phyloP scores from a whole-genome alignment of 2,329 filamentous ascomycete species.

The Colletotrichum caudatum region DNA sequence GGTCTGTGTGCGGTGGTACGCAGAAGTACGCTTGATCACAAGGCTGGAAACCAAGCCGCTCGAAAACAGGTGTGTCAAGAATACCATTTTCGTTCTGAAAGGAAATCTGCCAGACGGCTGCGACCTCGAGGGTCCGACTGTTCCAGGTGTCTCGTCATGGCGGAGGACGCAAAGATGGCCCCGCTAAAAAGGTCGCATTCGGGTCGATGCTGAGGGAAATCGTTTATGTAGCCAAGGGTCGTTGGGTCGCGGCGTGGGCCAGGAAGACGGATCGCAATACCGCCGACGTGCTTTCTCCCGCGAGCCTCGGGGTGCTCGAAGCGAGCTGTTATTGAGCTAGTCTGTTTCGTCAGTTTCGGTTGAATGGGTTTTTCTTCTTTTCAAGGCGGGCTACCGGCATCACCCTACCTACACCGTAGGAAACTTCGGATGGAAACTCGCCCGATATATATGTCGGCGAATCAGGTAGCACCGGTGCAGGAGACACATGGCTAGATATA shows the following conservation, averaged over 20 bases:
- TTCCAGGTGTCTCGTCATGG: constrained; percentile 18
- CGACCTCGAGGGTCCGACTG: neutral
- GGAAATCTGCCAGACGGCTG: constrained; percentile 9
- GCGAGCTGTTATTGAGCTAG: constrained; percentile 19
- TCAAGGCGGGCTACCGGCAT: constrained; percentile 21
- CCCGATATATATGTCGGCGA: constrained; percentile 8
- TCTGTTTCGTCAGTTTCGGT: constrained; percentile 34
- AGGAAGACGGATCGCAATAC: constrained; percentile 1
- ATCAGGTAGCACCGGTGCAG: constrained; percentile 14
- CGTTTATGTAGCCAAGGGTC: constrained; percentile 5
- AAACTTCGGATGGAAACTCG: constrained; percentile 25
- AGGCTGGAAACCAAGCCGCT: neutral
- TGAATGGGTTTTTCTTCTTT: neutral
- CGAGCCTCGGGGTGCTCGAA: neutral
- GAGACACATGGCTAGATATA: neutral
- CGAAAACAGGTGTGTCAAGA: constrained; percentile 4
- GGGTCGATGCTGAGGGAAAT: constrained; percentile 21
- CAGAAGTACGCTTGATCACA: constrained; percentile 5
- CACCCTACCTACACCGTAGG: neutral
- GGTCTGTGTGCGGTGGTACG: neutral
- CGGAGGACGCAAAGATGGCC: constrained; percentile 10
- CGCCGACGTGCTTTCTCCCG: neutral
- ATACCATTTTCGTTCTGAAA: neutral
- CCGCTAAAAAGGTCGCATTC: constrained; percentile 31
- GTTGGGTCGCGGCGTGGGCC: constrained; percentile 21